Base-by-base conservation (phyloP, 2,329 filamentous ascomycete species). In the Fonsecaea nubica region DNA sequence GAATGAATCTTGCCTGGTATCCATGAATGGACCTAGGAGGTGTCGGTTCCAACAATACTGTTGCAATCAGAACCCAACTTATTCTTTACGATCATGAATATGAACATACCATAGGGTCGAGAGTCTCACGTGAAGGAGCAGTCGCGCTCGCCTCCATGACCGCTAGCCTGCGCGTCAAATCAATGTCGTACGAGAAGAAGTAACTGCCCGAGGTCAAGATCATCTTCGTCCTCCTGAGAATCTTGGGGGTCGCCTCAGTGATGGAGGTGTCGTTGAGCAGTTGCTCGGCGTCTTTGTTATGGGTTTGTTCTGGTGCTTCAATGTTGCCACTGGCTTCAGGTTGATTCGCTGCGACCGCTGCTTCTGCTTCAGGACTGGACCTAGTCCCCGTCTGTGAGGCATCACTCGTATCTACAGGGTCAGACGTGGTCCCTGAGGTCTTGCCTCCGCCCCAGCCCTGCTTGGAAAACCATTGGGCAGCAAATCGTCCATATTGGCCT, bases 131-230 rank as follows among this genome's bases (percentile, higher is more conserved):
- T 21, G 65, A 58, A 21, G 66, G 69, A 33, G 67, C 36, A 30
- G 61, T 65, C 59, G 63, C 38, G 13, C 15, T 58, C 8, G 58
- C 63, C 36, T 56, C 50, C 32, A 67, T 57, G 8, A 67, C n/a
- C 48, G 57, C 76, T 67, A 86, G 76, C 62, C 86, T 88, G 63
- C 90, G 86, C 0, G 95, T 98, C 58, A 99, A 86, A 76, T 99
- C 93, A 76, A 94, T 86, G 71, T 99, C 95, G 77, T 99, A 97
- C 0, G 93, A 93, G 77, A 94, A 99, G 81, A 90, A 98, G 78
- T 97, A 98, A 76, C 92, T 97, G 69, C 86, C 86, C 0, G 90
- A 93, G 0, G 91, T 89, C 75, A 97, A 94, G 67, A 97, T 87
- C 63, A 98, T 87, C 74, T 92, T 92, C 1, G 92, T 89, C 36